Percentiles rank a stretch among this genome's conserved stretches.
Evolutionary conservation across 1,284 basidiomycete species (phyloP).

Genomic region (Sporisorium iseilematis-ciliati): DNA sequence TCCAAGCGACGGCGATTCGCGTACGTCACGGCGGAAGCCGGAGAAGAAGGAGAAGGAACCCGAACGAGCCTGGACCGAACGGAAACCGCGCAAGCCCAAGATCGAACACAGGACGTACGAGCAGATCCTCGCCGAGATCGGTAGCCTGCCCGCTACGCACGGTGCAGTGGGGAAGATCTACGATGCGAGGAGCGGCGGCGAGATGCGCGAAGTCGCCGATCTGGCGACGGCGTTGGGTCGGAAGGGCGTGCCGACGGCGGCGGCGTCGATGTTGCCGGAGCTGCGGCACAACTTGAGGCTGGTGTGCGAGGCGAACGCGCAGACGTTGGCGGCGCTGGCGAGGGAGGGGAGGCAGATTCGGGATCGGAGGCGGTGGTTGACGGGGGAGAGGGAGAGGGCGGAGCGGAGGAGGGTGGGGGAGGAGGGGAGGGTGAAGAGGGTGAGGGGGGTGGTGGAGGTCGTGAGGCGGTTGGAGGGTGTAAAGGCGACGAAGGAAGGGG

Average conservation of each 20-base stretch:
- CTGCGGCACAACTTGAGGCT: slow-evolving; percentile 92
- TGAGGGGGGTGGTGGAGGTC: slow-evolving; percentile 46
- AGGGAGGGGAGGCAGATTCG: slow-evolving; percentile 86
- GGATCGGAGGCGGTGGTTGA: slow-evolving; percentile 80
- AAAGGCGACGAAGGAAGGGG: not conserved
- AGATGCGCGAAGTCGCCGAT: slow-evolving; percentile 54
- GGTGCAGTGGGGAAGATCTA: slow-evolving; percentile 51
- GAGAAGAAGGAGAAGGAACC: slow-evolving; percentile 14
- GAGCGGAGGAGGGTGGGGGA: slow-evolving; percentile 77
- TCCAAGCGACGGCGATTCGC: slow-evolving; percentile 49
- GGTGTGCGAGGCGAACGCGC: slow-evolving; percentile 83
- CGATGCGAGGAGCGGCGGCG: slow-evolving; percentile 60
- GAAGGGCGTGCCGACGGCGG: slow-evolving; percentile 27
- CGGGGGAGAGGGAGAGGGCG: slow-evolving; percentile 76
- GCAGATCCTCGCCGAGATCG: slow-evolving; percentile 63
- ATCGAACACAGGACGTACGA: slow-evolving; percentile 68
- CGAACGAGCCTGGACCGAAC: slow-evolving; percentile 55
- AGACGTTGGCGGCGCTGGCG: slow-evolving; percentile 86
- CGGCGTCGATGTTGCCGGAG: slow-evolving; percentile 78
- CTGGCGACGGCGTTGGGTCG: slow-evolving; percentile 51
- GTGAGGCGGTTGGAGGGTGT: slow-evolving; percentile 43
- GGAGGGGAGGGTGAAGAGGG: slow-evolving; percentile 66
- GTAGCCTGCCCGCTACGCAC: slow-evolving; percentile 24
- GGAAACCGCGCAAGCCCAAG: slow-evolving; percentile 56
- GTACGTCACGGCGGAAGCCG: not conserved